Base-by-base conservation (phyloP, 2,329 filamentous ascomycete genomes). In the Colletotrichum echinochloae region DNA sequence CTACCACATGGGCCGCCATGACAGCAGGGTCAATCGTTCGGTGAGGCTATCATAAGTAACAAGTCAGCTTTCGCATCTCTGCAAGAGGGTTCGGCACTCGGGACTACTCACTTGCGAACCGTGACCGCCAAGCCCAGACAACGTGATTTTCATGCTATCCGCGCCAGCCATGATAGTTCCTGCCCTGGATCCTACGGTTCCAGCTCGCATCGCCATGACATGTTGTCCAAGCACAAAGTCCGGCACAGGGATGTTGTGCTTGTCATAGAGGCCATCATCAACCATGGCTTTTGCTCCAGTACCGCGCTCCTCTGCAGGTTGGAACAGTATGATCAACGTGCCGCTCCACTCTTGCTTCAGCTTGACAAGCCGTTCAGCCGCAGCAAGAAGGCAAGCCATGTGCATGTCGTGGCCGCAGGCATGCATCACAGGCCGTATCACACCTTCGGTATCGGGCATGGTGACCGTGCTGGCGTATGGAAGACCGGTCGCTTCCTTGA, bases 351-450 rank as follows among this genome's bases (percentile, higher is more conserved):
- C 39, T 0, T 83, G 74, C n/a, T 78, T 81, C 0, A 80, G 77
- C 0, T 77, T 78, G 1, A 83, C 78, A 0, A 93, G 80, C 0
- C 85, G 80, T 26, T 85, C 81, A 0, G 88, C 84, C 0, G 87
- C 85, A 0, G 85, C 90, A 1, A 92, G 81, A 4, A 92, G 80
- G 39, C 81, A 81, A 0, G 88, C 84, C 33, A 91, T 87, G 75
- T 92, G 90, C 81, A 90, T 88, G 73, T 91, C 89, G 74, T 92
- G 90, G 0, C 90, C 90, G 76, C 90, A 92, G 28, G 89, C 90
- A 77, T 92, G 90, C 90, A 92, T 92, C 0, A 90, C 86, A 0
- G 87, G 86, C 62, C 85, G 85, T 64, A 83, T 79, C 0, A 81
- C 76, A 0, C 87, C 87, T 11, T 86, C 82, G 2, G 77, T 67